Conservation (phyloP, 208 protist genomes). For the Leishmania amazonensis region DNA sequence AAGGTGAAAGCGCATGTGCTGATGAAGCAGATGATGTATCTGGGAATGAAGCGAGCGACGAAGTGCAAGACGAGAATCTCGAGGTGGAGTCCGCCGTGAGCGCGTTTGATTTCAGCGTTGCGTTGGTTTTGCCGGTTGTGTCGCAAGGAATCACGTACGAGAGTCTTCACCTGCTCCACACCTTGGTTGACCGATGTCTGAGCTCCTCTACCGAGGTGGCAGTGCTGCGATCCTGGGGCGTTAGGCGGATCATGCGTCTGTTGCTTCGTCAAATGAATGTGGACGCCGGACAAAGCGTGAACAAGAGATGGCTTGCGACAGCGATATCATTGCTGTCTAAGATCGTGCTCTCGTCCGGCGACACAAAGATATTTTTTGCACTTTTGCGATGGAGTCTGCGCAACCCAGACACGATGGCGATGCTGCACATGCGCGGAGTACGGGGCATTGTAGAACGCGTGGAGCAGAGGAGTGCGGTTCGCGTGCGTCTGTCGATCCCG, state of each 20-base stretch:
- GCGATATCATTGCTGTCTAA: slow-evolving; percentile 67
- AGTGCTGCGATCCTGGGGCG: slow-evolving; percentile 65
- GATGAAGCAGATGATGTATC: slow-evolving; percentile 11
- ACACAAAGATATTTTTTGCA: slow-evolving; percentile 52
- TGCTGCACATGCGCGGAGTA: slow-evolving; percentile 33
- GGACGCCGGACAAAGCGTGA: slow-evolving; percentile 15
- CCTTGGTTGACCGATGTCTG: slow-evolving; percentile 61
- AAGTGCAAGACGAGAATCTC: slow-evolving; percentile 5
- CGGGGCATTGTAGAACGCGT: slow-evolving; percentile 43
- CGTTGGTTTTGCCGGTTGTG: slow-evolving; percentile 41
- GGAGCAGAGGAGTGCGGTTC: slow-evolving; percentile 35
- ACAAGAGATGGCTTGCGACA: slow-evolving; percentile 42
- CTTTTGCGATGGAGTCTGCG: slow-evolving; percentile 60
- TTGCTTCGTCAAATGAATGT: slow-evolving; percentile 58
- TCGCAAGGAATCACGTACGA: slow-evolving; percentile 34
- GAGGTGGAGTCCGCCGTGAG: slow-evolving; percentile 37
- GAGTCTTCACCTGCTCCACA: slow-evolving; percentile 59
- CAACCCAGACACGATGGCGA: slow-evolving; percentile 25
- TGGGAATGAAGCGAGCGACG: slow-evolving; percentile 5
- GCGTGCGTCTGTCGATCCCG: slow-evolving; percentile 58
- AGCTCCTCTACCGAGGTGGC: slow-evolving; percentile 23
- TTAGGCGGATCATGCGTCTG: slow-evolving; percentile 57
- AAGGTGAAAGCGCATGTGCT: slow-evolving; percentile 13
- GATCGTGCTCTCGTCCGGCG: slow-evolving; percentile 53
- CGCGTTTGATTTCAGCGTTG: slow-evolving; percentile 71